phyloP scores from a whole-genome alignment of 2,329 filamentous ascomycete genomes.

The Amauroascus verrucosus region DNA sequence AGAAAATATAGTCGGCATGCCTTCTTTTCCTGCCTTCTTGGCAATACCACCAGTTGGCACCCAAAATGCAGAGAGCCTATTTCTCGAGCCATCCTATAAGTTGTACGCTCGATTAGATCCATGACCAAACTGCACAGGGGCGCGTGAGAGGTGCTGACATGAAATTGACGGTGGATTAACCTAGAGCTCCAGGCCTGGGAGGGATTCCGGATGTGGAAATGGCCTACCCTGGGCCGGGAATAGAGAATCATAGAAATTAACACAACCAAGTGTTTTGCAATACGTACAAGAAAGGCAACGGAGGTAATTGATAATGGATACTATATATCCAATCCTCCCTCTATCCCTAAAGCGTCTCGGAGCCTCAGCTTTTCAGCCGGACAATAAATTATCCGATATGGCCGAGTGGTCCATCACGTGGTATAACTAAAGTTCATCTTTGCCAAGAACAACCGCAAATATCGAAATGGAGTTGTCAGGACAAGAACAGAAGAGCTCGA shows the following conservation, averaged over 20 bases:
- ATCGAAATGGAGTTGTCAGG: not conserved
- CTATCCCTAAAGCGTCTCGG: too few relatives aligned
- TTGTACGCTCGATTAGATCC: not conserved
- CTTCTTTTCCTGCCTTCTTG: not conserved
- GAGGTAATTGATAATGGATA: not conserved
- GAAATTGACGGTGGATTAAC: not conserved
- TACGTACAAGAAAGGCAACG: not conserved
- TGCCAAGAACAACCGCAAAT: conserved; percentile 3
- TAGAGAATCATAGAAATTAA: not conserved
- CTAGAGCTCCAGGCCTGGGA: not conserved
- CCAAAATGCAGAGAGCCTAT: conserved; percentile 66
- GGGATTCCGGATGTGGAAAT: too few relatives aligned
- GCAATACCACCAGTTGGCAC: conserved; percentile 60
- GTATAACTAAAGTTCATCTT: too few relatives aligned
- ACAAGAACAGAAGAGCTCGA: not conserved
- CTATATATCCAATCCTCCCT: too few relatives aligned
- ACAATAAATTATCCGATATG: too few relatives aligned
- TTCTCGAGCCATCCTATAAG: conserved; percentile 45
- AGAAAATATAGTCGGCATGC: not conserved
- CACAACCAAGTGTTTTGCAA: not conserved
- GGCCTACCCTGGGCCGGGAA: not conserved
- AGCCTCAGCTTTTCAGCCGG: too few relatives aligned
- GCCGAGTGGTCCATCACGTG: too few relatives aligned
- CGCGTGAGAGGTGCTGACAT: conserved; percentile 1
- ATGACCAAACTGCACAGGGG: not conserved